phyloP scores from a whole-genome alignment of 2,329 filamentous ascomycete species.

The Sarocladium kiliense region DNA sequence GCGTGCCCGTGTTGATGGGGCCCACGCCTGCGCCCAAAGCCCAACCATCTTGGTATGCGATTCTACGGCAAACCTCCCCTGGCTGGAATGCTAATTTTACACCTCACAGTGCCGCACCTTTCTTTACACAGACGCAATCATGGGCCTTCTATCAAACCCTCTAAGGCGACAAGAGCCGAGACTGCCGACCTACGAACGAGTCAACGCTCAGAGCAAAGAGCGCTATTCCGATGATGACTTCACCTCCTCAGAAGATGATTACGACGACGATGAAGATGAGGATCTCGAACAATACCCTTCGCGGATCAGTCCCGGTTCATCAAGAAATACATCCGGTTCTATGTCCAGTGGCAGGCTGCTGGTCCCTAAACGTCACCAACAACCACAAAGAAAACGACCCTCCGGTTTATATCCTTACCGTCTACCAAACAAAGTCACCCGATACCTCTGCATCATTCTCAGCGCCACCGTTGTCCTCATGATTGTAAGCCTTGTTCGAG shows the following conservation, averaged over 20 bases:
- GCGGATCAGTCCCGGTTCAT: slow-evolving; percentile 23
- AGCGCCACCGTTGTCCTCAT: slow-evolving; percentile 68
- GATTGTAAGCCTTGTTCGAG: slow-evolving; percentile 68
- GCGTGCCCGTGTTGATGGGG: neutral
- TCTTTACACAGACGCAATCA: slow-evolving; percentile 19
- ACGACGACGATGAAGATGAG: slow-evolving; percentile 24
- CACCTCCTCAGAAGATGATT: slow-evolving; percentile 22
- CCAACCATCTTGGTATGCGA: neutral
- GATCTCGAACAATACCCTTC: slow-evolving; percentile 36
- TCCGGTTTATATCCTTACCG: slow-evolving; percentile 45
- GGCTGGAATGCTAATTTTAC: slow-evolving; percentile 5
- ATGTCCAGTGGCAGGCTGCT: slow-evolving; percentile 37
- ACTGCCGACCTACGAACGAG: slow-evolving; percentile 47
- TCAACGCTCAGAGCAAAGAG: slow-evolving; percentile 40
- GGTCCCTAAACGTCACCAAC: slow-evolving; percentile 27
- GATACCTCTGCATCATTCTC: slow-evolving; percentile 72
- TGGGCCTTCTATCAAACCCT: slow-evolving; percentile 46
- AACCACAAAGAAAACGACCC: slow-evolving; percentile 14
- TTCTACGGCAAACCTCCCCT: neutral
- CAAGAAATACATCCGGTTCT: slow-evolving; percentile 46
- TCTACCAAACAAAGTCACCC: slow-evolving; percentile 66
- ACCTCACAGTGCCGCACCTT: neutral
- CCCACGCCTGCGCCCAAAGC: neutral
- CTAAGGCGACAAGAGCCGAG: slow-evolving; percentile 41
- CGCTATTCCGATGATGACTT: slow-evolving; percentile 46